Percentiles rank a stretch among this genome's conserved stretches.
These are phyloP conservation scores for Phascolomyces articulosus DNA, from an alignment of 371 early-diverging fungal species.

Conservation along the genomic window DNA sequence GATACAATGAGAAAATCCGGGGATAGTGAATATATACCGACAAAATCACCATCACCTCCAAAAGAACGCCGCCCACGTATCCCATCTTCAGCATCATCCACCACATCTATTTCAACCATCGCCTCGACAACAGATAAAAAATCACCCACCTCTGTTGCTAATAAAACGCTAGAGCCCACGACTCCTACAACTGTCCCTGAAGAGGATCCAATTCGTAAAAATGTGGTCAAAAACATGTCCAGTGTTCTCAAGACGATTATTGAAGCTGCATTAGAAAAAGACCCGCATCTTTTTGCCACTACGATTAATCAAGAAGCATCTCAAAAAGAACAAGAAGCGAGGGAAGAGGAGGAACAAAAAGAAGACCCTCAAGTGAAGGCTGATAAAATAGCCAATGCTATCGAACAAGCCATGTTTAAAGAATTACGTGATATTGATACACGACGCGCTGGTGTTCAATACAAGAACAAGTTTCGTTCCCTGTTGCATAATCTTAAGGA, in stretches of 20 bases:
- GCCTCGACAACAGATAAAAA: too few relatives aligned
- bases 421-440: constrained; percentile 29
- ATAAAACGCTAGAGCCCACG: background rate
- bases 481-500: constrained; percentile 79
- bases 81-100: background rate
- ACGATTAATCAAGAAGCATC: background rate
- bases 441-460: constrained; percentile 48
- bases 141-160: too few relatives aligned
- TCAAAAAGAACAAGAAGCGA: constrained; percentile 12
- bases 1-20: constrained; percentile 14
- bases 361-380: constrained; percentile 5
- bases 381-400: constrained; percentile 27
- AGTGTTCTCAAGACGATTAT: constrained; percentile 36
- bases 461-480: constrained; percentile 78
- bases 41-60: constrained; percentile 8
- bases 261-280: constrained; percentile 26
- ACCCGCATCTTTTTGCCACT: constrained; percentile 23
- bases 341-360: constrained; percentile 6
- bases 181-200: constrained; percentile 25
- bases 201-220: constrained; percentile 58
- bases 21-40: constrained; percentile 18
- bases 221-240: constrained; percentile 58
- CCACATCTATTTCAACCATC: constrained; percentile 2
- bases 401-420: constrained; percentile 44
- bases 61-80: background rate